Base-by-base conservation (phyloP, 805 yeast genomes). In the Zygoascus bituminiphila region DNA sequence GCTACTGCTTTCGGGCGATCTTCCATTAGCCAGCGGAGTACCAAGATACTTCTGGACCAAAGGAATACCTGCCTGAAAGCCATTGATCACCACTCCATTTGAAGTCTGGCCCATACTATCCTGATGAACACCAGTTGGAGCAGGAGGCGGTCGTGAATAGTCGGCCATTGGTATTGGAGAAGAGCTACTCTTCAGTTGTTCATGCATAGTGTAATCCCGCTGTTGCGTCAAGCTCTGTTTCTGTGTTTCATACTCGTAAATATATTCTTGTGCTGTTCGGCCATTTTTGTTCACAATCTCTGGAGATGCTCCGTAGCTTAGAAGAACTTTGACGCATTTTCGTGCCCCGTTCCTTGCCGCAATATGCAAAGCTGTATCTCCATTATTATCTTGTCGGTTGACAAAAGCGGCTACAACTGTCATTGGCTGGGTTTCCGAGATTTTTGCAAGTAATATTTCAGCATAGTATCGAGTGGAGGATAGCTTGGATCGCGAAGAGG, bases 381-480 rank as follows among this genome's bases (percentile, higher is more conserved):
- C 97, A 51, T 79, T 74, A 20, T 72, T 73, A 64, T 93, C 98
- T 60, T 79, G 86, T 57, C 82, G 88, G 59, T 87, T 84, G 14
- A 79, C 56, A 58, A 77, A 60, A 20, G 64, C 67, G 20, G 60
- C 49, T 7, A 68, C 60, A 35, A 84, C 69, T 53, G 84, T 82
- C 51, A 75, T 71, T 9, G 84, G 76, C 46, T 79, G 81, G 23
- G 73, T 71, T 54, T 82, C 83, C 2, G 84, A 75, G 40, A 89
- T 68, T 63, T 84, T 88, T 23, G 83, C 82, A 54, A 91, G 71
- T 37, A 89, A 67, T 10, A 81, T 75, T 59, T 84, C 93, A 55
- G 87, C 68, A 63, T 93, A 91, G 64, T 89, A 89, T 33, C 84
- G 70, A 8, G 96, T 85, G 6, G 95, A 81, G 0, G 89, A 84